Percentiles rank a stretch among this genome's conserved stretches.
Evolutionary conservation across 208 protist species (phyloP).

Genomic region (Acanthamoeba royreba): DNA sequence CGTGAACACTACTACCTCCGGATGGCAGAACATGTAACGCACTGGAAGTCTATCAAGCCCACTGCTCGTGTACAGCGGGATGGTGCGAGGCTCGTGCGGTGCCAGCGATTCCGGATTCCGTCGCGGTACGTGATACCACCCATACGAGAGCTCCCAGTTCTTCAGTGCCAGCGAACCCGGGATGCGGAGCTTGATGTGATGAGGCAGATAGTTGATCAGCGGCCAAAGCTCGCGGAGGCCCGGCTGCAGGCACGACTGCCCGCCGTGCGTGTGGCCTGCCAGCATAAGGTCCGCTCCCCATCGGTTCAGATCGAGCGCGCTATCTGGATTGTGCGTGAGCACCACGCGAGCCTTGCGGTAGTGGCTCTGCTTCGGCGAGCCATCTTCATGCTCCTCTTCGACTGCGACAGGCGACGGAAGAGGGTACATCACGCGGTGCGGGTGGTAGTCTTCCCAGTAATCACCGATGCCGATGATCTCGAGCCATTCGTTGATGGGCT

Average conservation of each 20-base stretch:
- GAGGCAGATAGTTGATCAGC: neutral
- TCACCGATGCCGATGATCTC: neutral
- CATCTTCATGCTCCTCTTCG: neutral
- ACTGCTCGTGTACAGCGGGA: neutral
- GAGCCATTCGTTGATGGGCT: neutral
- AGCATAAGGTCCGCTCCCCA: neutral
- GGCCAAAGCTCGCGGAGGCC: neutral
- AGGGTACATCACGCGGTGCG: too few relatives aligned
- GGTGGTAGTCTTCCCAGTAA: too few relatives aligned
- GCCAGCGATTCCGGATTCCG: too few relatives aligned
- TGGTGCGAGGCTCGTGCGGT: neutral
- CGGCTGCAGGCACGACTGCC: neutral
- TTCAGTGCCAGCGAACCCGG: neutral
- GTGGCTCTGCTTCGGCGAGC: neutral
- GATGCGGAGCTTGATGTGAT: neutral
- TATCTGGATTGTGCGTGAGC: neutral
- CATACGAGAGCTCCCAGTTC: neutral
- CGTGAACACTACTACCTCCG: neutral
- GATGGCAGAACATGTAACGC: neutral
- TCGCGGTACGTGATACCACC: too few relatives aligned
- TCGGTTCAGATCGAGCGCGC: neutral
- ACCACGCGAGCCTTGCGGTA: neutral
- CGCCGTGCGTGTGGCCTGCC: neutral
- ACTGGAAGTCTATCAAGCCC: neutral
- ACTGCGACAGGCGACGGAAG: too few relatives aligned